A percentile compares a stretch with the other conserved stretches of the same genome.
phyloP scores from a whole-genome alignment of 2,329 filamentous ascomycete genomes.

The Penicillium psychrosexuale region DNA sequence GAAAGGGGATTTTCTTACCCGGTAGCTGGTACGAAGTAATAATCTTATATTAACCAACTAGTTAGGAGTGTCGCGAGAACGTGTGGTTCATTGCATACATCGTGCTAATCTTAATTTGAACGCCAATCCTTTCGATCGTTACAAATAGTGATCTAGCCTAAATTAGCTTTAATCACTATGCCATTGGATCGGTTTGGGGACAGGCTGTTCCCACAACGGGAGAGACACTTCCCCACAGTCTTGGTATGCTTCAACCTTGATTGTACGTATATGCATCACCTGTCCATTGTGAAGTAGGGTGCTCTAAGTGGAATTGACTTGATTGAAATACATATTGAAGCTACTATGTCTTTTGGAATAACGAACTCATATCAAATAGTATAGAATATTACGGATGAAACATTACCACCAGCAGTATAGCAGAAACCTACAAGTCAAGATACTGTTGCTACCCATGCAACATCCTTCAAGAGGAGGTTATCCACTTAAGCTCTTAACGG shows the following conservation, averaged over 20 bases:
- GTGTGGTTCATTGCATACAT: not conserved
- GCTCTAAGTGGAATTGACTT: no score
- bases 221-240: conserved; percentile 1
- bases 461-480: not conserved
- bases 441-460: not conserved
- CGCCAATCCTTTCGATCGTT: not conserved
- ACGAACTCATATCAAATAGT: not conserved
- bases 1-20: not conserved
- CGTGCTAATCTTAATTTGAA: not conserved
- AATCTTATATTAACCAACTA: not conserved
- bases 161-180: not conserved
- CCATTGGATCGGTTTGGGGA: not conserved
- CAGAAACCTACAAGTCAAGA: not conserved
- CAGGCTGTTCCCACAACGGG: not conserved
- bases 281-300: not conserved
- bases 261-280: not conserved
- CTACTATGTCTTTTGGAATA: not conserved
- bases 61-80: not conserved
- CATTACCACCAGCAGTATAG: not conserved
- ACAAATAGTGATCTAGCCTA: not conserved
- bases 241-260: not conserved
- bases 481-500: not conserved
- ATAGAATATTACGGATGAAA: not conserved
- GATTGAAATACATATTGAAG: not conserved
- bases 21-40: not conserved